phyloP scores from a whole-genome alignment of 2,329 filamentous ascomycete genomes.

The Beauveria sp. region DNA sequence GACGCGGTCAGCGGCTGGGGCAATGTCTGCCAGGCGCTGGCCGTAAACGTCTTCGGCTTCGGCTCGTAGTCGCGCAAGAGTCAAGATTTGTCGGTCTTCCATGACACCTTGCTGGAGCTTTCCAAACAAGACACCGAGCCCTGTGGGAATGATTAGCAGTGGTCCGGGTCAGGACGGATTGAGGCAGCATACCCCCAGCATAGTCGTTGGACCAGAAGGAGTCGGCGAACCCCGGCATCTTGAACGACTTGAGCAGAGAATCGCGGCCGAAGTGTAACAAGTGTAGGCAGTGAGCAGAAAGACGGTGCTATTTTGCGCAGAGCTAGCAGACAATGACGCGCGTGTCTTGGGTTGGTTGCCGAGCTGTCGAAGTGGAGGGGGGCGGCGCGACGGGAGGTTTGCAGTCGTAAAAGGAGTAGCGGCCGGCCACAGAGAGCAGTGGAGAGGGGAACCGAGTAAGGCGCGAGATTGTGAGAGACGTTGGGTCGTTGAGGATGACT shows the following conservation, averaged over 20 bases:
- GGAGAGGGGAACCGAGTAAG: neutral
- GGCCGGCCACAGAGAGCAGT: neutral
- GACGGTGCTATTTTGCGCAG: neutral
- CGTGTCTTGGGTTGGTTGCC: neutral
- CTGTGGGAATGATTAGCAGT: slow-evolving; percentile 29
- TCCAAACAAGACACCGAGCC: slow-evolving; percentile 86
- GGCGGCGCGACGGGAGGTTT: neutral
- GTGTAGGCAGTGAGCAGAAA: neutral
- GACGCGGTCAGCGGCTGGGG: slow-evolving; percentile 73
- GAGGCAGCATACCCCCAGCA: slow-evolving; percentile 62
- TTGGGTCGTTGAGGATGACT: neutral
- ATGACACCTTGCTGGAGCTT: slow-evolving; percentile 95
- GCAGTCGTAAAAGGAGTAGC: neutral
- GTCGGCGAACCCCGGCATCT: slow-evolving; percentile 83
- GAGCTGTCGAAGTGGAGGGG: neutral
- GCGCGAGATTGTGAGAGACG: neutral
- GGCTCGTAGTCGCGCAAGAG: slow-evolving; percentile 85
- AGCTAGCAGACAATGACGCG: neutral
- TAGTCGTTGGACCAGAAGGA: slow-evolving; percentile 99
- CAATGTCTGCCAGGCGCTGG: slow-evolving; percentile 71
- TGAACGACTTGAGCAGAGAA: slow-evolving; percentile 22
- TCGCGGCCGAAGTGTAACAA: neutral
- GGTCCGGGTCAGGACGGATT: neutral
- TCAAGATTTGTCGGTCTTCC: slow-evolving; percentile 91
- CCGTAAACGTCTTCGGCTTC: slow-evolving; percentile 92